These are phyloP conservation scores for Cyclostephanos tholiformis DNA, from an alignment of 108 stramenopile species.

Conservation along the genomic window DNA sequence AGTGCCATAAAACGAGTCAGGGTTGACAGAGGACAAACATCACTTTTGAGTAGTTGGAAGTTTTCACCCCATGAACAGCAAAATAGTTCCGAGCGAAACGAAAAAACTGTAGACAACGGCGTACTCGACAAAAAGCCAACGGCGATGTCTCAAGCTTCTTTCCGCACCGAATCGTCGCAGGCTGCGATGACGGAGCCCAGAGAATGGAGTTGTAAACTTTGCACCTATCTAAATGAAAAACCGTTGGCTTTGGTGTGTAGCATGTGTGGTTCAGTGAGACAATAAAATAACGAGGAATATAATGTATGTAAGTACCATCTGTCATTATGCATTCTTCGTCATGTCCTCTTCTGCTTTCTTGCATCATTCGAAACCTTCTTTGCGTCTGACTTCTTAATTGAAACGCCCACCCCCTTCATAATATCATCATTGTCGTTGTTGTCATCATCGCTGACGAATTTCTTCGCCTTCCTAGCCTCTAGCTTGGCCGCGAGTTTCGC, in stretches of 20 bases:
- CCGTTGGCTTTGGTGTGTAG: constrained; percentile 55
- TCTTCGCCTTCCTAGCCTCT: constrained; percentile 12
- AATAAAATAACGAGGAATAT: neutral
- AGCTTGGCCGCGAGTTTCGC: constrained; percentile 28
- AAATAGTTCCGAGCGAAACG: neutral
- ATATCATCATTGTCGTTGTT: constrained; percentile 26
- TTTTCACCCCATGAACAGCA: constrained; percentile 18
- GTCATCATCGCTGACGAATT: neutral
- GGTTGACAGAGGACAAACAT: constrained; percentile 21
- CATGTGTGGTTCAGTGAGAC: constrained; percentile 55
- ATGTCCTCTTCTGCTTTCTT: neutral
- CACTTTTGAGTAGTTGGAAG: constrained; percentile 35
- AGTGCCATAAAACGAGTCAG: constrained; percentile 37
- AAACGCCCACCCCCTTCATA: constrained; percentile 24
- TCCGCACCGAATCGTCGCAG: constrained; percentile 10
- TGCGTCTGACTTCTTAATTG: constrained; percentile 41
- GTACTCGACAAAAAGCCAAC: neutral
- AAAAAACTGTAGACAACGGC: neutral
- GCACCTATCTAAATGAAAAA: constrained; percentile 70
- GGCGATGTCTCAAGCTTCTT: constrained; percentile 9
- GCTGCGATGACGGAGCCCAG: neutral
- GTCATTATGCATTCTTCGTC: neutral
- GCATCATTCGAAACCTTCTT: neutral
- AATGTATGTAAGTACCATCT: too few relatives aligned
- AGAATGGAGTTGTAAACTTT: constrained; percentile 57